A percentile compares a stretch with the other conserved stretches of the same genome.
phyloP scores from a whole-genome alignment of 2,329 filamentous ascomycete species.

The Alternaria infectoria region DNA sequence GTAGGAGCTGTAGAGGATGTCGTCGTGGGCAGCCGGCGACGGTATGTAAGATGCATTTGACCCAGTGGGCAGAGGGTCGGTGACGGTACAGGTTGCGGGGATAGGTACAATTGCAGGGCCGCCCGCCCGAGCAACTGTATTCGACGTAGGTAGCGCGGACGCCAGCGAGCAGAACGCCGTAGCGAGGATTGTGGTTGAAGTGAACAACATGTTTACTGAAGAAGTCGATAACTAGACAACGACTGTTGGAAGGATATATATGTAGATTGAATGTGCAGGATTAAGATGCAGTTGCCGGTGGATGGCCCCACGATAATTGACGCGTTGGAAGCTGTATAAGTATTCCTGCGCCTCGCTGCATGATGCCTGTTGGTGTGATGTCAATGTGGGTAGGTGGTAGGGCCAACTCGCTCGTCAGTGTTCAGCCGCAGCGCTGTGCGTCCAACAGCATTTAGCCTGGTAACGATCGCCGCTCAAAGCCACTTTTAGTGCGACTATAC shows the following conservation, averaged over 20 bases:
- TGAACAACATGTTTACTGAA: slow-evolving; percentile 2
- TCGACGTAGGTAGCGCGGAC: slow-evolving; percentile 8
- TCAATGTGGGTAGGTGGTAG: slow-evolving; percentile 4
- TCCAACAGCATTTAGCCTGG: slow-evolving; percentile 5
- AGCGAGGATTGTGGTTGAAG: not conserved
- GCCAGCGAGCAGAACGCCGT: slow-evolving; percentile 4
- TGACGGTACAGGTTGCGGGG: slow-evolving; percentile 45
- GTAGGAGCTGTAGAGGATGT: slow-evolving; percentile 38
- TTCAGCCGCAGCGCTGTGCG: slow-evolving; percentile 21
- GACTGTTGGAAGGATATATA: not conserved
- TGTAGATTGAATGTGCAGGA: not conserved
- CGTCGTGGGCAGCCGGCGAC: slow-evolving; percentile 20
- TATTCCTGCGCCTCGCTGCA: not conserved
- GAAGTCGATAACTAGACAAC: not conserved
- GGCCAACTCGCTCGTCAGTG: slow-evolving; percentile 9
- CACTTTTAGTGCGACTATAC: slow-evolving; percentile 4
- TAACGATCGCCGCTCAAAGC: not conserved
- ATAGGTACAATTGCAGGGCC: slow-evolving; percentile 44
- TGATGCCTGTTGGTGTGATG: slow-evolving; percentile 4
- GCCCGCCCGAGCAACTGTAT: slow-evolving; percentile 36
- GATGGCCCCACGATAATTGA: not conserved
- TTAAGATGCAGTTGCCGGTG: not conserved
- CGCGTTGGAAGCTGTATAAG: not conserved
- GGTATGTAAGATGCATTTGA: slow-evolving; percentile 34
- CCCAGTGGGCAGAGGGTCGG: slow-evolving; percentile 28